Evolutionary conservation across 768 basidiomycete genomes (phyloP), one percentile per base, ranked within the genome.

Genomic region (Kwoniella shandongensis): DNA sequence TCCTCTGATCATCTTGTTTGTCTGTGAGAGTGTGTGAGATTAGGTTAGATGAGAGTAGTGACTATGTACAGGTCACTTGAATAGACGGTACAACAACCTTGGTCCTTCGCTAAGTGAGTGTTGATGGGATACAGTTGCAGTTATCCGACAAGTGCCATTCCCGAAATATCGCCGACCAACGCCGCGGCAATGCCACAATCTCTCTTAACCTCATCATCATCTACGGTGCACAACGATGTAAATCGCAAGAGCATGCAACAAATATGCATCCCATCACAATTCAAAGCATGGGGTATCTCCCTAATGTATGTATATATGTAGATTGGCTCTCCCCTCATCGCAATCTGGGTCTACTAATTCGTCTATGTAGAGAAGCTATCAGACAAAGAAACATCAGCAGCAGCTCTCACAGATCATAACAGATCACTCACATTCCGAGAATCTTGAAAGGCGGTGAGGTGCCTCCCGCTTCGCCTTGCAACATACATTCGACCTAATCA

Each of bases 391-490:
- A 32, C 47, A 8, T 51, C 29, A 15, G 30, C n/a, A 13, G 44
- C 27, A 32, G 17, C 4, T 22, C 23, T 22, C 25, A n/a, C 12
- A 22, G 30, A 25, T 12, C 11, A 39, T n/a, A 6, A 22, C n/a
- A 23, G 15, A 11, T 15, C 32, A 90, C 79, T 74, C 92, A 96
- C 63, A 97, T 81, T 38, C 94, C 94, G 30, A 96, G 82, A 62
- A 98, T 85, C 79, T 88, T 94, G 82, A 97, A 97, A 42, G 84
- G 79, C 7, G 87, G 83, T 7, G 92, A 86, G 51, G 80, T 80
- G 69, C 84, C 79, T 1, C 91, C 91, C 69, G 94, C 91, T 72
- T 92, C 89, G 2, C 94, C 94, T 67, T 88, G 67, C 40, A 96
- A 77, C 74, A 86, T 79, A 75, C 94, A 99, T 72, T 97, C 92